Evolutionary conservation across 805 yeast genomes (phyloP), one percentile per base, ranked within the genome.

Genomic region (Lachancea waltii): DNA sequence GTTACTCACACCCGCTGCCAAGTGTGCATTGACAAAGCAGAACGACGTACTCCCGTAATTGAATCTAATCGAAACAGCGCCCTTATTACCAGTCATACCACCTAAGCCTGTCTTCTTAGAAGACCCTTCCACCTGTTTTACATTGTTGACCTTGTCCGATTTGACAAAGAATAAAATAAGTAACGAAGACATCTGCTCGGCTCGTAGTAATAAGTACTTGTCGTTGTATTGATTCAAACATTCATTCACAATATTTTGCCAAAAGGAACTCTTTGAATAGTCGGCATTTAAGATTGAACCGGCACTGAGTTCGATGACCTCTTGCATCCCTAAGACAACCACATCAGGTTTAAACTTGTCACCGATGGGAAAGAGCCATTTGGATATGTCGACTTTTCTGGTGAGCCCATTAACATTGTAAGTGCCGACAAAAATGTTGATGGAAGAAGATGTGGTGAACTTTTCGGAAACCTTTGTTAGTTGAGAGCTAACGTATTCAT

Each of bases 71-170:
- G 95, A 96, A 43, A 89, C 94, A 3, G 94, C 96, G 31, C 98
- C 98, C 60, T 90, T 90, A 58, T 92, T 90, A 13, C 97, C 98
- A 0, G 97, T 77, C 65, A 92, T 90, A 31, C 98, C 98, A 26
- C 97, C 96, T 38, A 92, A 67, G 0, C 97, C 98, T 0, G 97
- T 90, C 61, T 90, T 90, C 52, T 89, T 90, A 9, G 84, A 74
- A n/a, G 89, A 74, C n/a, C 97, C 97, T 49, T 87, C 89, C 4
- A 92, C 96, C 52, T 82, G 81, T 10, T 85, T 83, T 3, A 92
- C 78, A 38, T 68, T 54, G 15, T 63, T 58, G 19, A 70, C 65
- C 34, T 66, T 59, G 29, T 66, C 68, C 5, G 71, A 60, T 43
- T 72, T 75, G 4, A 77, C 85, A 56, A 80, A 81, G 35, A 83